A percentile compares a stretch with the other conserved stretches of the same genome.
Conservation (phyloP, 2,329 filamentous ascomycete species). For the Stachybotrys chartarum region DNA sequence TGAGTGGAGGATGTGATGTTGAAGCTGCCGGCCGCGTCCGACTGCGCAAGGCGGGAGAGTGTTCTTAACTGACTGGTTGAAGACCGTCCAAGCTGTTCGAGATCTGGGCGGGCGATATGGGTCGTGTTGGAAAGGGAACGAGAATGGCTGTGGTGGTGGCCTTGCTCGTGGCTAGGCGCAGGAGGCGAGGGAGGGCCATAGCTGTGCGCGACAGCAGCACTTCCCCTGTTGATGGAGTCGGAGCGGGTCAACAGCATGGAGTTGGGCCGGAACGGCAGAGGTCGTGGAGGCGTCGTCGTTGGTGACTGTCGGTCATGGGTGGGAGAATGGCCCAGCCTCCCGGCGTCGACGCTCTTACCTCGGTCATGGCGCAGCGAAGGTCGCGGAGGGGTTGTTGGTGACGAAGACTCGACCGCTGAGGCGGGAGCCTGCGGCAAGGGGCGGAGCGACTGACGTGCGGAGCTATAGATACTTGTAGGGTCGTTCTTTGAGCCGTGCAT, state of each 20-base stretch:
- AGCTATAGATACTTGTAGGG: conserved; percentile 62
- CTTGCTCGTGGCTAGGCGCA: conserved; percentile 9
- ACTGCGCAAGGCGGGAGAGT: conserved; percentile 74
- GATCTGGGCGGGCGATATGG: conserved; percentile 58
- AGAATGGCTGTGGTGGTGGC: conserved; percentile 20
- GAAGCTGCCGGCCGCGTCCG: conserved; percentile 71
- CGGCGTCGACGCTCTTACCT: conserved; percentile 58
- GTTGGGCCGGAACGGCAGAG: conserved; percentile 42
- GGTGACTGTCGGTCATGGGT: conserved; percentile 34
- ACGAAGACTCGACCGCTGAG: conserved; percentile 29
- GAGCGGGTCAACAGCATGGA: conserved; percentile 55
- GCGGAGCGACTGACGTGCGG: conserved; percentile 68
- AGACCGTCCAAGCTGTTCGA: conserved; percentile 78
- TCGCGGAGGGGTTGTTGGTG: conserved; percentile 22
- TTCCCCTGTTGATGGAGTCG: conserved; percentile 39
- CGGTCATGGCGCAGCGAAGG: conserved; percentile 37
- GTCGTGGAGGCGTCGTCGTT: conserved; percentile 34
- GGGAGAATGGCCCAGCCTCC: conserved; percentile 40
- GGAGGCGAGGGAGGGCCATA: not conserved
- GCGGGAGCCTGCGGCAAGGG: conserved; percentile 63
- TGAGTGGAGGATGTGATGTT: conserved; percentile 69
- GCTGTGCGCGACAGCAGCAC: conserved; percentile 20
- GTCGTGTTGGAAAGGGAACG: conserved; percentile 23
- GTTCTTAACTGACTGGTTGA: conserved; percentile 85
- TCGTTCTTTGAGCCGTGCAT: conserved; percentile 34